Percentiles rank a stretch among this genome's conserved stretches.
Evolutionary conservation across 2,329 filamentous ascomycete species (phyloP).

Genomic region (Stemphylium beticola): DNA sequence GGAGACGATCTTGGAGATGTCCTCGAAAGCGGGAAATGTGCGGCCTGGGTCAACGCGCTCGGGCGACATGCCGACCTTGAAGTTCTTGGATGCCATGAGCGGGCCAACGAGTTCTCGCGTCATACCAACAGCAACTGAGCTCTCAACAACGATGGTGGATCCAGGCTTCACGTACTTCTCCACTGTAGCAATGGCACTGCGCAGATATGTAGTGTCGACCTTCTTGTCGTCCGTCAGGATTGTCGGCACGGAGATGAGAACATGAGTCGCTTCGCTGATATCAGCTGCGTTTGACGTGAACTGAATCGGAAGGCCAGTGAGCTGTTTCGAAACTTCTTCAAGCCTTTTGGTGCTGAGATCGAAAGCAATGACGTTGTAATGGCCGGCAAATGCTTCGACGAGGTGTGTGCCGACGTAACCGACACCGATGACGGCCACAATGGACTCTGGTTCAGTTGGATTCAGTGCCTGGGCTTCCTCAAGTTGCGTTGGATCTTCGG

Average conservation of each 20-base stretch:
- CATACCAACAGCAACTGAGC: conserved; percentile 62
- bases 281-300: conserved; percentile 37
- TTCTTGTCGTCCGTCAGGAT: conserved; percentile 55
- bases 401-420: conserved; percentile 62
- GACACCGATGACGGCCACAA: conserved; percentile 57
- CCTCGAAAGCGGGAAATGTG: conserved; percentile 43
- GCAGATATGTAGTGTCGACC: conserved; percentile 57
- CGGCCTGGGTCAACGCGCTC: conserved; percentile 60
- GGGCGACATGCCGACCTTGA: conserved; percentile 44
- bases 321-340: conserved; percentile 1
- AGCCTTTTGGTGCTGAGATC: conserved; percentile 15
- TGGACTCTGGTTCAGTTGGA: not conserved
- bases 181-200: conserved; percentile 54
- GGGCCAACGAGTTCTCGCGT: conserved; percentile 58
- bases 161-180: conserved; percentile 52
- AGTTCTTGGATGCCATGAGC: conserved; percentile 44
- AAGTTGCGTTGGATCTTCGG: not conserved
- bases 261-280: conserved; percentile 56
- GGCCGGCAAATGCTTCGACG: conserved; percentile 52
- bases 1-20: conserved; percentile 63
- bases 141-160: conserved; percentile 60
- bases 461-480: not conserved
- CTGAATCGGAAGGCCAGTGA: conserved; percentile 10
- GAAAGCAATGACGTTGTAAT: conserved; percentile 52
- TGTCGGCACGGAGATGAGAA: conserved; percentile 62